Percentiles rank a stretch among this genome's conserved stretches.
Conservation (phyloP, 306 rosid genomes). For the cucumber (Cucumis sativus) region Cucumber_9930_V3 NC_026660.2:20853001-20853500, state of each 20-base stretch:
- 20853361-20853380: background rate
- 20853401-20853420: background rate
- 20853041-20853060: background rate
- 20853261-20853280: background rate
- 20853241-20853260: background rate
- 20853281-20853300: background rate
- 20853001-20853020: background rate
- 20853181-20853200: background rate
- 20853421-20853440: background rate
- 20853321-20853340: background rate
- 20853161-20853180: conserved; percentile 10
- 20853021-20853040: background rate
- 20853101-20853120: conserved; percentile 78
- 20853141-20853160: conserved; percentile 55
- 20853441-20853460: background rate
- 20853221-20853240: background rate
- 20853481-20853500: background rate
- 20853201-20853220: background rate
- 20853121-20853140: conserved; percentile 83
- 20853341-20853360: background rate
- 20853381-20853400: background rate
- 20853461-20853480: background rate
- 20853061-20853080: background rate
- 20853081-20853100: conserved; percentile 54
- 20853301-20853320: background rate